Evolutionary conservation across 176 grass and related monocot species (phyloP).

Genomic region (Elymus sibiricus): DNA sequence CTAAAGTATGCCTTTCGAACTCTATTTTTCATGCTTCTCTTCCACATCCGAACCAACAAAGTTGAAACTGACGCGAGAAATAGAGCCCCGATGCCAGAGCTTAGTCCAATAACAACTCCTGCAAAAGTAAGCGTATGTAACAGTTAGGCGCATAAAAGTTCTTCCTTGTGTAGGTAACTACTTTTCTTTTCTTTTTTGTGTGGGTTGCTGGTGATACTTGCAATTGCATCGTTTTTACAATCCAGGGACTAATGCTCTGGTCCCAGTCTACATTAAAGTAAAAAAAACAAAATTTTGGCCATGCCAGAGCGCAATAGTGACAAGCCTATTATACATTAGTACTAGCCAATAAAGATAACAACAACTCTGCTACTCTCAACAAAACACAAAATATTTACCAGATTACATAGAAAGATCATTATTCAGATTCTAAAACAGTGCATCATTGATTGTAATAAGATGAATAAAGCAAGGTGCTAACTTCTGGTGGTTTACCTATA

Average conservation of each 20-base stretch:
- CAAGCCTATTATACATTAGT: not conserved
- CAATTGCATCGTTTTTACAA: no score
- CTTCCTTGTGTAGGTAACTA: not conserved
- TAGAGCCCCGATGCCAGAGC: not conserved
- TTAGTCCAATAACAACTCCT: constrained; percentile 8
- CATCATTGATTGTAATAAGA: not conserved
- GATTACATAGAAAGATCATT: not conserved
- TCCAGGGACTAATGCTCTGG: no score
- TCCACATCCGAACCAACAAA: not conserved
- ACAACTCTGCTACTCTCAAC: not conserved
- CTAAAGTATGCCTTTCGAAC: not conserved
- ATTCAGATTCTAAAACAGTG: not conserved
- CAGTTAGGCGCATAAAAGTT: not conserved
- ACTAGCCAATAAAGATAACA: not conserved
- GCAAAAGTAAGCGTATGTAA: not conserved
- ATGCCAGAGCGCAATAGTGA: not conserved
- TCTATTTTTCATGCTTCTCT: not conserved
- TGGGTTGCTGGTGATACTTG: not conserved
- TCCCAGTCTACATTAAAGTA: not conserved
- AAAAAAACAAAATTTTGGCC: not conserved
- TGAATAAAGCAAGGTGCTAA: not conserved
- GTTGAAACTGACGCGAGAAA: not conserved
- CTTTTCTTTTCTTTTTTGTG: not conserved
- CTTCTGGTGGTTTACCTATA: not conserved
- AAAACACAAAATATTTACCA: not conserved